Percentiles rank a stretch among this genome's conserved stretches.
phyloP scores from a whole-genome alignment of 1,139 yeast species.

The Geotrichum europaeum region DNA sequence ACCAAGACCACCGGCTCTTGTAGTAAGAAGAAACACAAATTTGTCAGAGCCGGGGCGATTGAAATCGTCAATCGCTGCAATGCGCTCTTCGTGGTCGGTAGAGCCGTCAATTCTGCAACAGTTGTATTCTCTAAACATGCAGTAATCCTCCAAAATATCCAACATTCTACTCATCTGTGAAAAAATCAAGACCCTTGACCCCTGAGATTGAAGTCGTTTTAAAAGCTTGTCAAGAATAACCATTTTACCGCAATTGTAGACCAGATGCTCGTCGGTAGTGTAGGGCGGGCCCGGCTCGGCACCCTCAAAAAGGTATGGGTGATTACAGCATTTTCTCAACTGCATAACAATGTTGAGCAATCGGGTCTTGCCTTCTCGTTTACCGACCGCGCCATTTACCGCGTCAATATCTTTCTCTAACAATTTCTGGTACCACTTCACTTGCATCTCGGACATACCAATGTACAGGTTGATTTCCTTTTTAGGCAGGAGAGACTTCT shows the following conservation, averaged over 20 bases:
- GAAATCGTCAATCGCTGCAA: constrained; percentile 87
- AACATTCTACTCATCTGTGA: constrained; percentile 92
- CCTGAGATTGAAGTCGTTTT: constrained; percentile 63
- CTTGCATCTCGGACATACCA: constrained; percentile 95
- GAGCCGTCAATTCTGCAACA: constrained; percentile 96
- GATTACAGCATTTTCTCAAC: constrained; percentile 91
- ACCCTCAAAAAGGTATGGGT: constrained; percentile 93
- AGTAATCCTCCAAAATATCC: constrained; percentile 91
- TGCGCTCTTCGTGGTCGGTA: constrained; percentile 90
- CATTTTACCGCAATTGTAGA: constrained; percentile 86
- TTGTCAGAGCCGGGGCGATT: constrained; percentile 78
- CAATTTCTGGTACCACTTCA: constrained; percentile 81
- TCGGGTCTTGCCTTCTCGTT: constrained; percentile 87
- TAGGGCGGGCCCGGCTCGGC: constrained; percentile 99
- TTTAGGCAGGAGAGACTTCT: constrained; percentile 82
- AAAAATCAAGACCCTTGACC: constrained; percentile 86
- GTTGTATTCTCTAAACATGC: constrained; percentile 74
- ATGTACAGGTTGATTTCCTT: constrained; percentile 84
- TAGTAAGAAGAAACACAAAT: constrained; percentile 79
- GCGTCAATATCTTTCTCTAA: constrained; percentile 94
- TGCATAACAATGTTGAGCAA: constrained; percentile 94
- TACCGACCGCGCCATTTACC: constrained; percentile 87
- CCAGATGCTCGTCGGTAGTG: constrained; percentile 92
- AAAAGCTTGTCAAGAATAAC: constrained; percentile 78
- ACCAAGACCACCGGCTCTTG: constrained; percentile 97